Evolutionary conservation across 805 yeast genomes (phyloP).

Genomic region (Ogataea henricii): DNA sequence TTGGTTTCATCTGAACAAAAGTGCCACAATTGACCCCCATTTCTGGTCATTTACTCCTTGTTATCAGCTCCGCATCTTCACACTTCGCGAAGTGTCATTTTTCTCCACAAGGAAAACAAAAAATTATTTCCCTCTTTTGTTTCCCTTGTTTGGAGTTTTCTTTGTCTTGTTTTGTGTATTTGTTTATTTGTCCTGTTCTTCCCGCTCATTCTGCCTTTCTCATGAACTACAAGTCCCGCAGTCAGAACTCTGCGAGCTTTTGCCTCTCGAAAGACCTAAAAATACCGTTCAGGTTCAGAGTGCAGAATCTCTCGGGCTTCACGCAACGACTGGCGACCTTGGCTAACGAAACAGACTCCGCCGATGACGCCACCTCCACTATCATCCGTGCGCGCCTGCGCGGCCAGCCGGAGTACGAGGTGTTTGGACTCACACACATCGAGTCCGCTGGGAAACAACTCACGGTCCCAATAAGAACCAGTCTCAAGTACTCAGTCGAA

Average conservation of each 20-base stretch:
- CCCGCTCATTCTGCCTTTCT: neutral
- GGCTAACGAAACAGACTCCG: conserved; percentile 1
- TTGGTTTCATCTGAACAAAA: too few species aligned
- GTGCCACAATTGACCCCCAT: too few species aligned
- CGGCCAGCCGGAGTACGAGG: conserved; percentile 18
- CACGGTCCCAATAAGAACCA: conserved; percentile 26
- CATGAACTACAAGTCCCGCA: conserved; percentile 27
- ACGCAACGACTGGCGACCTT: conserved; percentile 19
- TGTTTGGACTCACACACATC: conserved; percentile 16
- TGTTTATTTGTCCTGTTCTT: too few species aligned
- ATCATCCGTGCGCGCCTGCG: conserved; percentile 20
- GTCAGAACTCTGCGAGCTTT: conserved; percentile 36
- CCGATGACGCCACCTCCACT: conserved; percentile 13
- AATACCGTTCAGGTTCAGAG: conserved; percentile 49
- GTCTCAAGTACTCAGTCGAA: conserved; percentile 16
- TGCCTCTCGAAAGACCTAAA: conserved; percentile 58
- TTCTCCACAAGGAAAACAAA: neutral
- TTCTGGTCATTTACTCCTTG: too few species aligned
- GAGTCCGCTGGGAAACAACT: conserved; percentile 26
- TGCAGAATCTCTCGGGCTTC: conserved; percentile 28
- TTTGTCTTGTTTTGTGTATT: neutral
- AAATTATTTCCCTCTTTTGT: neutral
- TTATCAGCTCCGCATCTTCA: too few species aligned
- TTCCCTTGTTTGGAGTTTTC: neutral
- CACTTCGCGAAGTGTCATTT: neutral